phyloP scores from a whole-genome alignment of 345 rosid species.

The Combretum micranthum region DNA sequence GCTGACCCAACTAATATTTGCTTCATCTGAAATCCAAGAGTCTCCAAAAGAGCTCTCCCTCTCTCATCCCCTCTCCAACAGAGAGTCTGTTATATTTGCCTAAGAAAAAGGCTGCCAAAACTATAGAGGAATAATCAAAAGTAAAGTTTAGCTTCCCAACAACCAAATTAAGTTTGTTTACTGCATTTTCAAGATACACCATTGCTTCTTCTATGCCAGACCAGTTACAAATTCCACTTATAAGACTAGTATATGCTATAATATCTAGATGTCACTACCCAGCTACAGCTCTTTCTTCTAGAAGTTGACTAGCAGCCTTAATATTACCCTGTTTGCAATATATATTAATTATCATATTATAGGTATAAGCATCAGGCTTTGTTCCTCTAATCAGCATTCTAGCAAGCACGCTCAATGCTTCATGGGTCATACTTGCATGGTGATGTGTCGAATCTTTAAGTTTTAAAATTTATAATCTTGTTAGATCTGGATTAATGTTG shows the following conservation, averaged over 20 bases:
- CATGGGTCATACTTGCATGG: slow-evolving; percentile 37
- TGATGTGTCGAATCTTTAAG: no score
- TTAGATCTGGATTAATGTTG: no score
- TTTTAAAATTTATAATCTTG: no score
- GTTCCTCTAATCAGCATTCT: slow-evolving; percentile 50
- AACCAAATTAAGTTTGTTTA: slow-evolving; percentile 41
- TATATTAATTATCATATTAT: slow-evolving; percentile 43
- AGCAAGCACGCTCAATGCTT: slow-evolving; percentile 49
- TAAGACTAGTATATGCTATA: slow-evolving; percentile 52
- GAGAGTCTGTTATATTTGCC: slow-evolving; percentile 44
- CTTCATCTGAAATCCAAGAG: slow-evolving; percentile 20
- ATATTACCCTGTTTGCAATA: slow-evolving; percentile 49
- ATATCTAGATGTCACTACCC: slow-evolving; percentile 57
- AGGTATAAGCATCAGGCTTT: slow-evolving; percentile 57
- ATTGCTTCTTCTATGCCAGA: slow-evolving; percentile 42
- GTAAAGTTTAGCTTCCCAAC: slow-evolving; percentile 55
- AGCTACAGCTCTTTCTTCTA: slow-evolving; percentile 28
- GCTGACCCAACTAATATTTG: slow-evolving; percentile 27
- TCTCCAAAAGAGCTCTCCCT: slow-evolving; percentile 22
- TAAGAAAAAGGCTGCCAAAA: slow-evolving; percentile 47
- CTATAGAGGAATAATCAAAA: slow-evolving; percentile 45
- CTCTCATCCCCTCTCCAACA: slow-evolving; percentile 24
- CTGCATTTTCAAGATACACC: slow-evolving; percentile 43
- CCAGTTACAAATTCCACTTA: slow-evolving; percentile 57
- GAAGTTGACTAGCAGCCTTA: slow-evolving; percentile 33